Evolutionary conservation across 2,329 filamentous ascomycete genomes (phyloP).

Genomic region (Diaporthe vaccinii): DNA sequence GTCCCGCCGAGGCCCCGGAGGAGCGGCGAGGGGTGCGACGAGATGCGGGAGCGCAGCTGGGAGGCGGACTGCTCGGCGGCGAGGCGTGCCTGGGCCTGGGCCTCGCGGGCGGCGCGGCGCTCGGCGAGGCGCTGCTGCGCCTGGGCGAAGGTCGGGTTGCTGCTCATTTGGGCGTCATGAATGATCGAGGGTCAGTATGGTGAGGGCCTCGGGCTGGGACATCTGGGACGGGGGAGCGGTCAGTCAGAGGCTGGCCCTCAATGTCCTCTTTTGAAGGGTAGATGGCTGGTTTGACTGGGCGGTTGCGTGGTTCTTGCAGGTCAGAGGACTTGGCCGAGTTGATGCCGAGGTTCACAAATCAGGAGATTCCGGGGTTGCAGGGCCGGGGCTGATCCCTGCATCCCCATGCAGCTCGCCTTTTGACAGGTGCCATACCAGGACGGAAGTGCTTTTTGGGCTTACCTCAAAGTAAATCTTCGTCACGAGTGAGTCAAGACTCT

Average conservation of each 20-base stretch:
- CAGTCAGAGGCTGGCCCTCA: conserved; percentile 8
- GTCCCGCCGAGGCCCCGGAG: conserved; percentile 69
- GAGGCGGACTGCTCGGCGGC: conserved; percentile 57
- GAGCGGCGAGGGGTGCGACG: conserved; percentile 66
- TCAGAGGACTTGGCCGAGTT: conserved; percentile 16
- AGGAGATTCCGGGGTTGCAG: conserved; percentile 24
- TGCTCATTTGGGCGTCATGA: conserved; percentile 56
- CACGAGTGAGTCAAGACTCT: neutral
- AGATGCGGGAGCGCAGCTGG: conserved; percentile 58
- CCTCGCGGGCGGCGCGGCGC: conserved; percentile 82
- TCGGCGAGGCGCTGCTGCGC: conserved; percentile 89
- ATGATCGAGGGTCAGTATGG: neutral
- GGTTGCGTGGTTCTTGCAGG: conserved; percentile 30
- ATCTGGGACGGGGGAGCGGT: neutral
- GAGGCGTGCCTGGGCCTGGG: conserved; percentile 70
- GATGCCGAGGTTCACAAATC: conserved; percentile 27
- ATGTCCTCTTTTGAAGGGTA: conserved; percentile 1
- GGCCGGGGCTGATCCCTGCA: conserved; percentile 23
- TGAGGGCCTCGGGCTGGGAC: neutral
- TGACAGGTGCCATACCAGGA: neutral
- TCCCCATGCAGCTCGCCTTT: neutral
- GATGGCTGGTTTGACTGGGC: neutral
- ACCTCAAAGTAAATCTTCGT: too few species aligned
- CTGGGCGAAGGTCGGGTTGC: conserved; percentile 80
- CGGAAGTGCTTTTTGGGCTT: neutral